Evolutionary conservation across 345 rosid species (phyloP), one percentile per base, ranked within the genome.

Genomic region (Isatis tinctoria): DNA sequence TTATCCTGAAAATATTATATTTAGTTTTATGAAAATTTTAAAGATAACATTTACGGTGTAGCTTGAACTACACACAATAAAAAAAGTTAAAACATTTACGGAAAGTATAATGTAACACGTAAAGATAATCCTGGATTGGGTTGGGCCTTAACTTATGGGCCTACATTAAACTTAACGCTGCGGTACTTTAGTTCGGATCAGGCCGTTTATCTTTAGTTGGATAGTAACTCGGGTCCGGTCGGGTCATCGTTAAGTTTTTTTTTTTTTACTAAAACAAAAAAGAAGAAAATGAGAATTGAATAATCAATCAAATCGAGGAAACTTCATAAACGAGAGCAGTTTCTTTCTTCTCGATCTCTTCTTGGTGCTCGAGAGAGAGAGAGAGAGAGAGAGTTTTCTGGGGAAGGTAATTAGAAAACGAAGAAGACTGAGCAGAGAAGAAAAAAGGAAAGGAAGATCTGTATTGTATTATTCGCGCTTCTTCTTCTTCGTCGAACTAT

Each of bases 261-360:
- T 41, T 9, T 26, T 40, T 24, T 45, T 52, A 13, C 16, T 56
- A 13, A 6, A 8, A 5, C 10, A 27, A 20, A 72, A 26, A 24
- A 63, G 6, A 17, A 51, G 5, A 11, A 10, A 53, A 57, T 35
- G 40, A 58, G 49, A 59, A 66, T 59, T 47, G 60, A 74, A 47
- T 18, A 67, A 74, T 51, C 74, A 67, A 74, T 40, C 73, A 67
- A 74, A 74, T 67, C 69, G 74, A 74, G 68, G 17, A 74, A 74
- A 59, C 17, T 74, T 59, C 62, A 59, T 74, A 39, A 26, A 12
- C 52, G 68, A 67, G 57, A 67, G 57, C 57, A 74, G 57, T 22
- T 69, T 75, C 69, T 16, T 16, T 67, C 74, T 75, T 41, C 74
- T 60, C 70, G 74, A 69, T 75, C 74, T 68, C 69, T 64, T 35